phyloP scores from a whole-genome alignment of 257 asterid genomes.

The Ilex asprella region DNA sequence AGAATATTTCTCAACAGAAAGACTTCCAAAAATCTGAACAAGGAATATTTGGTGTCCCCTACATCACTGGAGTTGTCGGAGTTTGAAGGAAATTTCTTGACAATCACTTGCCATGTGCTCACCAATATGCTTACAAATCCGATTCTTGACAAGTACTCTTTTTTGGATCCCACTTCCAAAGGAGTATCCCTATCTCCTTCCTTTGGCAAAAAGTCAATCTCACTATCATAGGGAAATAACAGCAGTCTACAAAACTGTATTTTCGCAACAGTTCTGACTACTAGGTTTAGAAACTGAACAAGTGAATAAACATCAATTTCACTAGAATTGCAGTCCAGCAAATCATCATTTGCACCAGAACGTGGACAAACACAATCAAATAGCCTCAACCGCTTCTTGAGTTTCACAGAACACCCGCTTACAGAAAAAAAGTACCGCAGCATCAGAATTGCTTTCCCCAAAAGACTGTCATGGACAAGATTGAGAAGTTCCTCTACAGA shows the following conservation, averaged over 20 bases:
- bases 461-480: slow-evolving; percentile 56
- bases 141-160: slow-evolving; percentile 37
- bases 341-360: slow-evolving; percentile 33
- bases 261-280: slow-evolving; percentile 64
- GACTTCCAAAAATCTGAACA: slow-evolving; percentile 61
- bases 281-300: slow-evolving; percentile 46
- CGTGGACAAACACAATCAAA: slow-evolving; percentile 57
- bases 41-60: slow-evolving; percentile 28
- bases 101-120: slow-evolving; percentile 58
- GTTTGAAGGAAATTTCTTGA: slow-evolving; percentile 36
- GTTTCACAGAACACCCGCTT: slow-evolving; percentile 32
- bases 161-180: slow-evolving; percentile 29
- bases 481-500: slow-evolving; percentile 39
- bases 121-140: slow-evolving; percentile 50
- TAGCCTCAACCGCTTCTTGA: slow-evolving; percentile 40
- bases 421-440: slow-evolving; percentile 30
- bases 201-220: slow-evolving; percentile 19
- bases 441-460: slow-evolving; percentile 55
- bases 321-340: slow-evolving; percentile 37
- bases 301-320: slow-evolving; percentile 39
- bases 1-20: slow-evolving; percentile 45
- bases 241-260: slow-evolving; percentile 54
- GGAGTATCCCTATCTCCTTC: slow-evolving; percentile 21
- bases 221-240: slow-evolving; percentile 31
- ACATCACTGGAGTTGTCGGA: slow-evolving; percentile 26